Evolutionary conservation across 139 green algal genomes (phyloP).

Genomic region (Marvania coccoides): DNA sequence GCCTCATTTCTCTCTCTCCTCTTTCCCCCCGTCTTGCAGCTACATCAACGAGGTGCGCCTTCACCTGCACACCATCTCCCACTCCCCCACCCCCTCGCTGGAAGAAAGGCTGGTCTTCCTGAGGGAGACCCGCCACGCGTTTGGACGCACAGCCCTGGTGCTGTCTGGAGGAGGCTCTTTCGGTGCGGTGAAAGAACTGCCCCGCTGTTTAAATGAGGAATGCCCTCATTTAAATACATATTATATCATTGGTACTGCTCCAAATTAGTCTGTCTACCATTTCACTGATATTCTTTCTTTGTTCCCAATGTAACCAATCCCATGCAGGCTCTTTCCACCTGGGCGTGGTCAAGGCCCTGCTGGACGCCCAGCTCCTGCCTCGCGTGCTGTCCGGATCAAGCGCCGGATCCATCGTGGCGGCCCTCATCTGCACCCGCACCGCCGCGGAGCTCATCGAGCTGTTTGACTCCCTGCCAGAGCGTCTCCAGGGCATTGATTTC

Average conservation of each 20-base stretch:
- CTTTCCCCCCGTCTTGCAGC: no score
- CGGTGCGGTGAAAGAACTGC: no score
- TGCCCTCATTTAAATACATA: no score
- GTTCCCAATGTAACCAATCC: no score
- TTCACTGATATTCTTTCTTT: no score
- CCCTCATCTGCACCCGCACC: constrained; percentile 47
- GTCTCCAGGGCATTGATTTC: constrained; percentile 70
- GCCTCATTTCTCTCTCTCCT: no score
- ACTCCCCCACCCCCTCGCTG: constrained; percentile 24
- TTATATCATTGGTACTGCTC: no score
- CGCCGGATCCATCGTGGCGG: constrained; percentile 69
- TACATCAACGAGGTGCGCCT: constrained; percentile 55
- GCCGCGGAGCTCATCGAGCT: constrained; percentile 64
- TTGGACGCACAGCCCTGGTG: constrained; percentile 89
- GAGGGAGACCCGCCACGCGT: constrained; percentile 84
- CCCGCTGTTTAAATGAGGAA: no score
- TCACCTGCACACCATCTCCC: constrained; percentile 44
- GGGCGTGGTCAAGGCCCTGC: constrained; percentile 59
- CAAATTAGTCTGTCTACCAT: no score
- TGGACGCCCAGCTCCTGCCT: constrained; percentile 79
- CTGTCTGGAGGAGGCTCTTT: constrained; percentile 85
- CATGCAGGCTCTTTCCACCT: constrained; percentile 45
- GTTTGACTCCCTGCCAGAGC: constrained; percentile 31
- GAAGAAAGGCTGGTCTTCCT: constrained; percentile 88
- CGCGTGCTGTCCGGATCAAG: constrained; percentile 80